Conservation (phyloP, 768 basidiomycete genomes). For the Hypsizygus marmoreus region DNA sequence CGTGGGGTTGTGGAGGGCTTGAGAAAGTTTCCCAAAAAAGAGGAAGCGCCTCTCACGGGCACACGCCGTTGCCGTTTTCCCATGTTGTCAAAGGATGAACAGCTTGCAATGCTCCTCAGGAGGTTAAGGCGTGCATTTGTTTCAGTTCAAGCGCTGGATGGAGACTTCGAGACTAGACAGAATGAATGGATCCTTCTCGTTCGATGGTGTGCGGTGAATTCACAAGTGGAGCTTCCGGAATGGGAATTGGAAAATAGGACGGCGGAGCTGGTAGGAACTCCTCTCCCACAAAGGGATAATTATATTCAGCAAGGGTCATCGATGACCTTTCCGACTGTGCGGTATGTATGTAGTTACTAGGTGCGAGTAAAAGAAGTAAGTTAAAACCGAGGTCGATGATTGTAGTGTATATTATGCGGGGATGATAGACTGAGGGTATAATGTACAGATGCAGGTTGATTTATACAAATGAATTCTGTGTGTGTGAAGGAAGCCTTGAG, state of each 20-base stretch:
- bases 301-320: constrained; percentile 3
- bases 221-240: background rate
- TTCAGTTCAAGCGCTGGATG: constrained; percentile 5
- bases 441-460: constrained; percentile 19
- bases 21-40: constrained; percentile 18
- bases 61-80: constrained; percentile 13
- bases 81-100: constrained; percentile 13
- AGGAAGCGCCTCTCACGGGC: constrained; percentile 13
- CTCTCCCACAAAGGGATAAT: constrained; percentile 1
- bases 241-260: too few species aligned
- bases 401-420: constrained; percentile 15
- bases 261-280: constrained; percentile 5
- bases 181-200: constrained; percentile 5
- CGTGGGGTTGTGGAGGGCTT: constrained; percentile 11
- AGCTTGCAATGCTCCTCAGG: constrained; percentile 4
- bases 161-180: too few species aligned
- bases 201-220: background rate
- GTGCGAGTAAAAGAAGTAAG: constrained; percentile 13
- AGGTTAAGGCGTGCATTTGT: constrained; percentile 10
- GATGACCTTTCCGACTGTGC: too few species aligned
- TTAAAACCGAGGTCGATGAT: too few species aligned
- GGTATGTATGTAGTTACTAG: constrained; percentile 14
- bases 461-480: constrained; percentile 18
- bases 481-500: constrained; percentile 1
- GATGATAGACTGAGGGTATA: constrained; percentile 9